Percentiles rank a stretch among this genome's conserved stretches.
phyloP scores from a whole-genome alignment of 2,329 filamentous ascomycete genomes.

The Alternaria alternata region DNA sequence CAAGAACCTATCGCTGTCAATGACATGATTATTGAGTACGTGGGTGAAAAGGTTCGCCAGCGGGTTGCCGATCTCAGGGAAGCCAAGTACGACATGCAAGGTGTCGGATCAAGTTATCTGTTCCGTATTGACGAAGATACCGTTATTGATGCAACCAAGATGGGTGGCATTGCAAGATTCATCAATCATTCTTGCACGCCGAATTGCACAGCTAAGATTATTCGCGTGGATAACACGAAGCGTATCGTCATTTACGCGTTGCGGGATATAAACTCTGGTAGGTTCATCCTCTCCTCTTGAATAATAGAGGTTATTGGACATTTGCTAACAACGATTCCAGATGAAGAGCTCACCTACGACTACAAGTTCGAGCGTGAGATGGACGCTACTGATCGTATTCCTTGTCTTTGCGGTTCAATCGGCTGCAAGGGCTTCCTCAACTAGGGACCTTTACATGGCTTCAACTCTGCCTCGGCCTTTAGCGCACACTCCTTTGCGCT shows the following conservation, averaged over 20 bases:
- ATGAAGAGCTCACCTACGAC: slow-evolving; percentile 98
- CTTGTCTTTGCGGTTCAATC: slow-evolving; percentile 93
- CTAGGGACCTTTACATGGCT: slow-evolving; percentile 56
- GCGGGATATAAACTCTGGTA: slow-evolving; percentile 93
- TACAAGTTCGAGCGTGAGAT: slow-evolving; percentile 99
- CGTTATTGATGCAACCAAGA: slow-evolving; percentile 97
- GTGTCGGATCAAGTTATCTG: slow-evolving; percentile 95
- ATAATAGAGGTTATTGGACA: neutral
- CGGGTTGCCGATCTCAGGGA: slow-evolving; percentile 97
- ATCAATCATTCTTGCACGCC: slow-evolving; percentile 99
- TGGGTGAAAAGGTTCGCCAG: slow-evolving; percentile 95
- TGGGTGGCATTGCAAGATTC: slow-evolving; percentile 96
- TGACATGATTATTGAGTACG: slow-evolving; percentile 99
- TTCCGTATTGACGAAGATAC: slow-evolving; percentile 98
- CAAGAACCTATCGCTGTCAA: slow-evolving; percentile 97
- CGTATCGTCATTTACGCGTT: slow-evolving; percentile 98
- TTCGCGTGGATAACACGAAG: slow-evolving; percentile 97
- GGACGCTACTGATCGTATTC: slow-evolving; percentile 92
- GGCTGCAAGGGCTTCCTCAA: slow-evolving; percentile 99
- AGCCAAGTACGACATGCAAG: slow-evolving; percentile 89
- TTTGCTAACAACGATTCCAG: slow-evolving; percentile 60
- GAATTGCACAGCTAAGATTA: slow-evolving; percentile 99
- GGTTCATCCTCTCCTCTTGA: slow-evolving; percentile 56
- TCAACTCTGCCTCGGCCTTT: neutral
- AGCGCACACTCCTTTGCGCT: neutral